A percentile compares a stretch with the other conserved stretches of the same genome.
These are phyloP conservation scores for Bretziella fagacearum DNA, from an alignment of 2,329 filamentous ascomycete genomes.

Conservation along the genomic window DNA sequence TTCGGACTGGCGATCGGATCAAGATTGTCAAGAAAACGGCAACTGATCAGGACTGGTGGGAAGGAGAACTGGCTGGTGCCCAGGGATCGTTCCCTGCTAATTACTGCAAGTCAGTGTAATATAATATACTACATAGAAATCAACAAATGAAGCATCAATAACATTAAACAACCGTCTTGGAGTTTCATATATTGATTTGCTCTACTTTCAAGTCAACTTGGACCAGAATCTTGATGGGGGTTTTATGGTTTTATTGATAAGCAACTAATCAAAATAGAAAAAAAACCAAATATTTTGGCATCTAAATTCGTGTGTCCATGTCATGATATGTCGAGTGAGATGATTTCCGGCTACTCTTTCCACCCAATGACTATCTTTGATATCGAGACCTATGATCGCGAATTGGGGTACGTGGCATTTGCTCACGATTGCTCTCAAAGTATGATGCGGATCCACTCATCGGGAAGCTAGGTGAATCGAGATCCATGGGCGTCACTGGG, in stretches of 20 bases:
- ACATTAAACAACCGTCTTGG: too few relatives aligned
- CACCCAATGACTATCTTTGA: not conserved
- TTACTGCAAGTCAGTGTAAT: conserved; percentile 41
- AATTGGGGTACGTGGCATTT: not conserved
- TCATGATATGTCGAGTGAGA: too few relatives aligned
- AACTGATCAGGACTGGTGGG: conserved; percentile 77
- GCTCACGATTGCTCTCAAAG: conserved; percentile 15
- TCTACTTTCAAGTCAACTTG: too few relatives aligned
- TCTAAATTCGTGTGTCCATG: too few relatives aligned
- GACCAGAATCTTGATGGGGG: too few relatives aligned
- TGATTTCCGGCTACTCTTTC: too few relatives aligned
- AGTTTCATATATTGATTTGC: too few relatives aligned
- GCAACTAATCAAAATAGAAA: too few relatives aligned
- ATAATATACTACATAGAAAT: not conserved
- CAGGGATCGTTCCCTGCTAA: conserved; percentile 69
- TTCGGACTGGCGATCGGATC: conserved; percentile 63
- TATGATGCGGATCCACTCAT: conserved; percentile 9
- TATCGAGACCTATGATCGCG: not conserved
- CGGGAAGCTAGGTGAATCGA: conserved; percentile 26
- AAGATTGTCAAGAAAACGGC: conserved; percentile 61
- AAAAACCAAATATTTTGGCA: too few relatives aligned
- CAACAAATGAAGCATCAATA: not conserved
- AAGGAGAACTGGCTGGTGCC: conserved; percentile 53
- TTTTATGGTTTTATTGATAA: too few relatives aligned
- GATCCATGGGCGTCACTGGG: conserved; percentile 44